These are phyloP conservation scores for Fusarium fujikuroi DNA, from an alignment of 2,329 filamentous ascomycete genomes.

Conservation along the genomic window DNA sequence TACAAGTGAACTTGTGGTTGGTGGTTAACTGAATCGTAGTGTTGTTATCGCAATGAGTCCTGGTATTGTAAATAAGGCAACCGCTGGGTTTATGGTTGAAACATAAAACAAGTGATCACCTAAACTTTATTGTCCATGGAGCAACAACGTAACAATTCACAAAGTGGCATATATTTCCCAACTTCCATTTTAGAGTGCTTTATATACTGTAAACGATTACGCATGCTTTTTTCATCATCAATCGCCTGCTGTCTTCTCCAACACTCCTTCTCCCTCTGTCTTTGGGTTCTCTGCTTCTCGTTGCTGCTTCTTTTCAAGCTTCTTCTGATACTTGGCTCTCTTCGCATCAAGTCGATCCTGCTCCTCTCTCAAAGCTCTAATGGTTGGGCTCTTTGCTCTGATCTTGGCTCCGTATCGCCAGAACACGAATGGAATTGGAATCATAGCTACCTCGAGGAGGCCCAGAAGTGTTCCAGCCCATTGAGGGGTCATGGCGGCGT, in stretches of 20 bases:
- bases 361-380: conserved; percentile 58
- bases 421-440: conserved; percentile 84
- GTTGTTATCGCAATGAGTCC: too few relatives aligned
- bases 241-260: conserved; percentile 5
- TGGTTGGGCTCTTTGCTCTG: conserved; percentile 61
- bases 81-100: background rate
- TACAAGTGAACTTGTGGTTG: background rate
- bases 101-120: background rate
- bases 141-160: background rate
- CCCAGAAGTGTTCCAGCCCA: conserved; percentile 84
- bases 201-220: background rate
- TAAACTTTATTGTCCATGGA: background rate
- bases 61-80: background rate
- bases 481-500: conserved; percentile 73
- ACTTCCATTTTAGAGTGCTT: background rate
- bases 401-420: conserved; percentile 70
- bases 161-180: background rate
- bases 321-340: conserved; percentile 47
- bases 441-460: conserved; percentile 75
- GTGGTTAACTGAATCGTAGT: background rate
- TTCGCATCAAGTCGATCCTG: conserved; percentile 51
- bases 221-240: background rate
- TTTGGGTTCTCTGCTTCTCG: conserved; percentile 7
- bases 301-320: conserved; percentile 27
- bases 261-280: conserved; percentile 5